A percentile compares a stretch with the other conserved stretches of the same genome.
Evolutionary conservation across 768 basidiomycete species (phyloP).

Genomic region (Russula brevipes): DNA sequence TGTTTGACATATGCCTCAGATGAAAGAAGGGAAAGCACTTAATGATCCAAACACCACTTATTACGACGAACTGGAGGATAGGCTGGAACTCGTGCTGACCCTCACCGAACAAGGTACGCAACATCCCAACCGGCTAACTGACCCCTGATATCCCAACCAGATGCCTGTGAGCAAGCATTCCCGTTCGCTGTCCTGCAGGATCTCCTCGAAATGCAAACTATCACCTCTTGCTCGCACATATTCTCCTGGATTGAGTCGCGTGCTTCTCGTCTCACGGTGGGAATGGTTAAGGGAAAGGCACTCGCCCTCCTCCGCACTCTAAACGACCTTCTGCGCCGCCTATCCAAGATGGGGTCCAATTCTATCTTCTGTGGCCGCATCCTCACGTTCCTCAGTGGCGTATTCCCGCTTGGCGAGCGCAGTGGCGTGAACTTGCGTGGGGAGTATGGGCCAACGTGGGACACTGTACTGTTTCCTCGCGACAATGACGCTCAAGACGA

Average conservation of each 20-base stretch:
- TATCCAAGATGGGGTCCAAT: conserved; percentile 81
- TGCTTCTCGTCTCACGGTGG: conserved; percentile 62
- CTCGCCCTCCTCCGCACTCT: conserved; percentile 77
- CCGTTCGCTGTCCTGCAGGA: conserved; percentile 74
- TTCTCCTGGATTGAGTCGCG: conserved; percentile 85
- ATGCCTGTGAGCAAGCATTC: conserved; percentile 72
- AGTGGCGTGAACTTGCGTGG: conserved; percentile 90
- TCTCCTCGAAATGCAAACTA: conserved; percentile 80
- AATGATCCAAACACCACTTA: conserved; percentile 49
- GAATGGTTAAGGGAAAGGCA: conserved; percentile 83
- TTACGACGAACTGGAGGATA: conserved; percentile 53
- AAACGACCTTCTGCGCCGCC: conserved; percentile 79
- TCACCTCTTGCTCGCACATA: conserved; percentile 77
- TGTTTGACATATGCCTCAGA: conserved; percentile 36
- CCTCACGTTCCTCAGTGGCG: conserved; percentile 76
- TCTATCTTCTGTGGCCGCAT: conserved; percentile 89
- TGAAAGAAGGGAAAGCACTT: conserved; percentile 61
- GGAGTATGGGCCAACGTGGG: conserved; percentile 78
- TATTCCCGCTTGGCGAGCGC: conserved; percentile 82
- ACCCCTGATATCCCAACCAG: conserved; percentile 35
- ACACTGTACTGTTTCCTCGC: conserved; percentile 47
- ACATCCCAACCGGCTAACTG: not conserved
- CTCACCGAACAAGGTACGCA: conserved; percentile 71
- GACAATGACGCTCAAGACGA: conserved; percentile 30
- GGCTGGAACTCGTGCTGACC: conserved; percentile 67